Evolutionary conservation across 331 rosid species (phyloP).

Genomic region (Prunus yedoensis): DNA sequence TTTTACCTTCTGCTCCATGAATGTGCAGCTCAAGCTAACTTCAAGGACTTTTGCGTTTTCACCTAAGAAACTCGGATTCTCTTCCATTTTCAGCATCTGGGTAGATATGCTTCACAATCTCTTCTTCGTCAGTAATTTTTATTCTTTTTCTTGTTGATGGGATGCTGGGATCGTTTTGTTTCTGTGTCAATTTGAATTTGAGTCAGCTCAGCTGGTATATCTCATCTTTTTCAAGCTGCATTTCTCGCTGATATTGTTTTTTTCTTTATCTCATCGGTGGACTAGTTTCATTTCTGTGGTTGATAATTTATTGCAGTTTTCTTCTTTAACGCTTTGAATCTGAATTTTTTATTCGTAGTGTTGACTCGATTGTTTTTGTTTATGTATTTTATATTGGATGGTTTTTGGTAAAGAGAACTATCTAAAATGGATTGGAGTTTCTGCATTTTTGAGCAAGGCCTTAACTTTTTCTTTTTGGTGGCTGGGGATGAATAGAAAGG

Average conservation of each 20-base stretch:
- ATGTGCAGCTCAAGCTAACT: conserved; percentile 16
- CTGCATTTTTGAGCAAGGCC: conserved; percentile 6
- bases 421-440: conserved; percentile 4
- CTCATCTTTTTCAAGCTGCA: conserved; percentile 14
- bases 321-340: background rate
- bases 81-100: conserved; percentile 22
- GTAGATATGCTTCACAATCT: conserved; percentile 35
- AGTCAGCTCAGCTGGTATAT: background rate
- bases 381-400: background rate
- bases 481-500: conserved; percentile 1
- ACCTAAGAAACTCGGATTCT: conserved; percentile 6
- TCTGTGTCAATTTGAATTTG: background rate
- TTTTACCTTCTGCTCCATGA: background rate
- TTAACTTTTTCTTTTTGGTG: background rate
- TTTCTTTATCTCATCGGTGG: background rate
- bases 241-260: background rate
- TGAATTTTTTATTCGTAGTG: background rate
- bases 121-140: background rate
- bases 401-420: background rate
- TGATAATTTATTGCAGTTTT: background rate
- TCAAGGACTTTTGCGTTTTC: background rate
- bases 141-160: background rate
- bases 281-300: background rate
- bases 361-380: background rate
- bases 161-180: background rate